phyloP scores from a whole-genome alignment of 148 eudicot genomes.

The Diospyros lotus region DNA sequence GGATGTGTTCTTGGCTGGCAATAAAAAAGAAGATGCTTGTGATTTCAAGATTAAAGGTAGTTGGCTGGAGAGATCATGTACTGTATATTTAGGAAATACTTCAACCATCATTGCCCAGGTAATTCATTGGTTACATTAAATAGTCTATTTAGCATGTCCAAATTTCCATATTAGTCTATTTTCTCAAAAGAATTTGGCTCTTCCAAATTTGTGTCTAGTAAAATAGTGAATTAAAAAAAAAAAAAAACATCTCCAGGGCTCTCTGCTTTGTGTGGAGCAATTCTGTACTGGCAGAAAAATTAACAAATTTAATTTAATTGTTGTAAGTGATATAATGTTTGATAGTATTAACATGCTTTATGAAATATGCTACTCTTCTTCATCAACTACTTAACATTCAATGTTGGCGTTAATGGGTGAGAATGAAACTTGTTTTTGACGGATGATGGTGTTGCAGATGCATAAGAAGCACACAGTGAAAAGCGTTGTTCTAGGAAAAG shows the following conservation, averaged over 20 bases:
- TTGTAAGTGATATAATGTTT: no score
- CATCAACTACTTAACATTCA: no score
- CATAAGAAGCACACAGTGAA: slow-evolving; percentile 13
- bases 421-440: neutral
- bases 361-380: no score
- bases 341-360: no score
- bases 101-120: slow-evolving; percentile 32
- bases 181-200: no score
- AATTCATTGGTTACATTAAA: neutral
- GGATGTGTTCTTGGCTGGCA: slow-evolving; percentile 26
- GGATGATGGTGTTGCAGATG: slow-evolving; percentile 23
- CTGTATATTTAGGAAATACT: slow-evolving; percentile 26
- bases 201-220: neutral
- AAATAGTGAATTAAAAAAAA: neutral
- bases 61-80: slow-evolving; percentile 28
- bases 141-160: no score
- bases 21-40: slow-evolving; percentile 15
- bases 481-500: slow-evolving; percentile 23
- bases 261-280: no score
- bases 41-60: slow-evolving; percentile 29
- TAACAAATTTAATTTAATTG: no score
- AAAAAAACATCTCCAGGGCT: neutral
- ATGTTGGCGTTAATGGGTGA: no score
- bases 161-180: no score
- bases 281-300: no score